Evolutionary conservation across 2,329 filamentous ascomycete species (phyloP).

Genomic region (Arthrocladium fulminans): DNA sequence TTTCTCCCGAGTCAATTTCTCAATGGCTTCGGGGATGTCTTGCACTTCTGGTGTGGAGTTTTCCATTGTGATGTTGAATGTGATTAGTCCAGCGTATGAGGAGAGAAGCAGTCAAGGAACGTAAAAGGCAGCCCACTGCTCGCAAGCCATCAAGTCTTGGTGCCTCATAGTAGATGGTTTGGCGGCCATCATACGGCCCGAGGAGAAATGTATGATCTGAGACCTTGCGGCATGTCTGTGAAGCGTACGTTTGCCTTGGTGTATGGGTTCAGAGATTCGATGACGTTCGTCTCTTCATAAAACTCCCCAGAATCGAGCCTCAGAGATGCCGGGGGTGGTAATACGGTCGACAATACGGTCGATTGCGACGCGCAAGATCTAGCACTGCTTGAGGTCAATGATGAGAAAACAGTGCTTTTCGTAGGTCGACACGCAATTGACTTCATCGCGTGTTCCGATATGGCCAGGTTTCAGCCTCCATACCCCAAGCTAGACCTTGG

Average conservation of each 20-base stretch:
- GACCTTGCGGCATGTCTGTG: not conserved
- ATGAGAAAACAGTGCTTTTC: conserved; percentile 7
- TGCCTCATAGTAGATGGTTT: not conserved
- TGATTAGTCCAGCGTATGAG: not conserved
- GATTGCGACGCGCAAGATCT: not conserved
- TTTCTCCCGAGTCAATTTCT: conserved; percentile 9
- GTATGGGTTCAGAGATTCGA: not conserved
- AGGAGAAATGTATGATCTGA: conserved; percentile 5
- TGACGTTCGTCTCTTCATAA: not conserved
- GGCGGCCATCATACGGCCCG: not conserved
- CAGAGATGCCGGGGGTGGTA: not conserved
- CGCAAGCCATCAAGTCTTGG: not conserved
- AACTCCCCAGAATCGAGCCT: not conserved
- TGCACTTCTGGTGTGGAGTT: conserved; percentile 12
- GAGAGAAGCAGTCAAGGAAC: not conserved
- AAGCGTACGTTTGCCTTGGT: not conserved
- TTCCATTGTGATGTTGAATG: conserved; percentile 12
- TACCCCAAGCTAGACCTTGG: not conserved
- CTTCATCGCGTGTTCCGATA: not conserved
- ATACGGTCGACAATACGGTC: not conserved
- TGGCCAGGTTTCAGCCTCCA: too few relatives aligned
- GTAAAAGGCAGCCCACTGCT: not conserved
- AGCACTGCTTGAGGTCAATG: not conserved
- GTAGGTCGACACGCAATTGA: not conserved
- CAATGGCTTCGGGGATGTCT: conserved; percentile 10